These are phyloP conservation scores for Neurospora sp. DNA, from an alignment of 495 filamentous ascomycete species.

Conservation along the genomic window DNA sequence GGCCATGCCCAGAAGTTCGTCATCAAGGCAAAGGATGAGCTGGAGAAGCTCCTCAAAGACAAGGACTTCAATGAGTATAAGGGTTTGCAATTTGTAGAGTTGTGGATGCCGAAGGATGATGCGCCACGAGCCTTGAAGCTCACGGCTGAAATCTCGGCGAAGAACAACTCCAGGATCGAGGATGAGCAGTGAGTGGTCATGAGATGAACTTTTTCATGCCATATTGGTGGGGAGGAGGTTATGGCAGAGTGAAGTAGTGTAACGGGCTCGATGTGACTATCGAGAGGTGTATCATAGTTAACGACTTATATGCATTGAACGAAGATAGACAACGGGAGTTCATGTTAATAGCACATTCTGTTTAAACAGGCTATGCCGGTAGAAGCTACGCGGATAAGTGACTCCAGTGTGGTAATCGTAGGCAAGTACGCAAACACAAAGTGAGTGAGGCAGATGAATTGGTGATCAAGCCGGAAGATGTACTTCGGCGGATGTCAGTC, in stretches of 20 bases:
- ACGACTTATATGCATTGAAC: background rate
- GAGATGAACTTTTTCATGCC: background rate
- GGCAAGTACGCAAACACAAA: too few relatives aligned
- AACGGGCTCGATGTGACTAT: background rate
- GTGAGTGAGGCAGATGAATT: too few relatives aligned
- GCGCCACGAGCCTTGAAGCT: slow-evolving; percentile 62
- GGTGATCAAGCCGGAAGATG: too few relatives aligned
- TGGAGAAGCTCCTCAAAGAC: slow-evolving; percentile 57
- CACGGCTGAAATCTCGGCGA: slow-evolving; percentile 59
- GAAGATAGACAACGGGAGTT: background rate
- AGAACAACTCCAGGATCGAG: slow-evolving; percentile 34
- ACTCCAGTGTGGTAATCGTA: too few relatives aligned
- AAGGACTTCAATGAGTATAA: slow-evolving; percentile 47
- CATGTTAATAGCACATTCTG: background rate
- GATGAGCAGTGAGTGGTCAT: background rate
- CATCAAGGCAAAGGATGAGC: slow-evolving; percentile 59
- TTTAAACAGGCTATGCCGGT: background rate
- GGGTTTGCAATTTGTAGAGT: slow-evolving; percentile 62
- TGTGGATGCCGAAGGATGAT: slow-evolving; percentile 79
- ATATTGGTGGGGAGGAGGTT: background rate
- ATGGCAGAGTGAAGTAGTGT: background rate
- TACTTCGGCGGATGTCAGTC: too few relatives aligned
- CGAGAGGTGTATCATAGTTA: background rate
- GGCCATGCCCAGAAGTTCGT: slow-evolving; percentile 53
- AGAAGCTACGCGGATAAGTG: too few relatives aligned